A percentile compares a stretch with the other conserved stretches of the same genome.
Evolutionary conservation across 768 basidiomycete species (phyloP).

Genomic region (Auricularia heimuer): DNA sequence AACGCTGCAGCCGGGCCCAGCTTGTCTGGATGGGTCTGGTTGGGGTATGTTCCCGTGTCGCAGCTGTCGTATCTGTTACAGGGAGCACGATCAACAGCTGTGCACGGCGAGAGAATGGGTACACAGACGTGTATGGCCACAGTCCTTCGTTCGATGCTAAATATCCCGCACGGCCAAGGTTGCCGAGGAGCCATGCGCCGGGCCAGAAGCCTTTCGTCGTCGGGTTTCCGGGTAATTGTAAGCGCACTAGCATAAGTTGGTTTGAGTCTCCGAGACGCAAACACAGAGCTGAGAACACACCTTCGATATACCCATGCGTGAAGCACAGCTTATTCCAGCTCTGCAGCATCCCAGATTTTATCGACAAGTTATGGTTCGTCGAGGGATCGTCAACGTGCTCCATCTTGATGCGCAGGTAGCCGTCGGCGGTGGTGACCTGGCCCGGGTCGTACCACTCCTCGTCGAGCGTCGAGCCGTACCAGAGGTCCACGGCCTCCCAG

Average conservation of each 20-base stretch:
- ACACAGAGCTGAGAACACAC: constrained; percentile 10
- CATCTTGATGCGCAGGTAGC: constrained; percentile 60
- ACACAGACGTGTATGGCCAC: constrained; percentile 69
- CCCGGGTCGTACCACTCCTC: constrained; percentile 68
- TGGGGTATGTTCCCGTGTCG: constrained; percentile 78
- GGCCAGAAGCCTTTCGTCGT: constrained; percentile 56
- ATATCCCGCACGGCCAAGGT: constrained; percentile 75
- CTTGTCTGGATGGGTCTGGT: constrained; percentile 55
- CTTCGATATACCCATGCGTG: constrained; percentile 53
- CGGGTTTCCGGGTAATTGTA: constrained; percentile 51
- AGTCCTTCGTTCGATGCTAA: constrained; percentile 68
- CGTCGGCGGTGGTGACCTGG: constrained; percentile 56
- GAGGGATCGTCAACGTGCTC: constrained; percentile 32
- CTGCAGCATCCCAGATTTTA: constrained; percentile 68
- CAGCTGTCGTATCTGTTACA: constrained; percentile 57
- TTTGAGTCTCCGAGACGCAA: neutral
- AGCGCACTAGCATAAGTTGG: constrained; percentile 24
- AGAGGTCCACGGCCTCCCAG: constrained; percentile 64
- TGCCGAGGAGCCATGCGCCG: constrained; percentile 84
- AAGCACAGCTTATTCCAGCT: constrained; percentile 80
- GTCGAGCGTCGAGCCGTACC: constrained; percentile 65
- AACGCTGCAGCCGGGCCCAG: constrained; percentile 49
- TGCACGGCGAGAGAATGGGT: neutral
- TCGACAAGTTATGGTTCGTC: constrained; percentile 46
- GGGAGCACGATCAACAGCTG: neutral